Percentiles rank a stretch among this genome's conserved stretches.
Conservation (phyloP, 306 rosid species). For the Rosa multiflora region DNA sequence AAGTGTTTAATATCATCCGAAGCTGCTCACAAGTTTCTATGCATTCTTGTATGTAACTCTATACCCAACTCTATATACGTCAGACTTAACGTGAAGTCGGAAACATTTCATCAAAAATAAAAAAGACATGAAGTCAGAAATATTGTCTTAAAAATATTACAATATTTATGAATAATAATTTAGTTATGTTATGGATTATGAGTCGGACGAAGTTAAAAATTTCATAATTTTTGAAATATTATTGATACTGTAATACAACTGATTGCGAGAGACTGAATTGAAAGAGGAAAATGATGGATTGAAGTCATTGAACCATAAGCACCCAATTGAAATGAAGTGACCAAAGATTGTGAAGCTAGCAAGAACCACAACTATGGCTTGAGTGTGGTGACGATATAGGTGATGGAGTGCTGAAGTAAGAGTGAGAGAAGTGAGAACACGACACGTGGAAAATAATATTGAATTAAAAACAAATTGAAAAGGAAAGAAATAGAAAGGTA, state of each 20-base stretch:
- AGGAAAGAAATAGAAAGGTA: not conserved
- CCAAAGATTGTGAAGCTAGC: slow-evolving; percentile 9
- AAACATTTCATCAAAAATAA: no score
- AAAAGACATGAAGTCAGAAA: not conserved
- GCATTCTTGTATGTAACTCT: not conserved
- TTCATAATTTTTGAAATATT: not conserved
- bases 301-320: not conserved
- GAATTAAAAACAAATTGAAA: not conserved
- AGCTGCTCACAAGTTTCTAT: not conserved
- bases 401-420: slow-evolving; percentile 45
- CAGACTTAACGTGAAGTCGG: no score
- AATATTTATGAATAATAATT: not conserved
- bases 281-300: not conserved
- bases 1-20: not conserved
- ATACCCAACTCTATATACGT: no score
- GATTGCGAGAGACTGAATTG: not conserved
- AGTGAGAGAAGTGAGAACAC: not conserved
- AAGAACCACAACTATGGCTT: not conserved
- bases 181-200: not conserved
- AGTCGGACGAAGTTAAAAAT: not conserved
- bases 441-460: not conserved
- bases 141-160: not conserved
- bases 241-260: not conserved
- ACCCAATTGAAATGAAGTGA: not conserved
- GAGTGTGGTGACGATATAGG: slow-evolving; percentile 25